Evolutionary conservation across 2,329 filamentous ascomycete genomes (phyloP).

Genomic region (Corynespora cassiicola): DNA sequence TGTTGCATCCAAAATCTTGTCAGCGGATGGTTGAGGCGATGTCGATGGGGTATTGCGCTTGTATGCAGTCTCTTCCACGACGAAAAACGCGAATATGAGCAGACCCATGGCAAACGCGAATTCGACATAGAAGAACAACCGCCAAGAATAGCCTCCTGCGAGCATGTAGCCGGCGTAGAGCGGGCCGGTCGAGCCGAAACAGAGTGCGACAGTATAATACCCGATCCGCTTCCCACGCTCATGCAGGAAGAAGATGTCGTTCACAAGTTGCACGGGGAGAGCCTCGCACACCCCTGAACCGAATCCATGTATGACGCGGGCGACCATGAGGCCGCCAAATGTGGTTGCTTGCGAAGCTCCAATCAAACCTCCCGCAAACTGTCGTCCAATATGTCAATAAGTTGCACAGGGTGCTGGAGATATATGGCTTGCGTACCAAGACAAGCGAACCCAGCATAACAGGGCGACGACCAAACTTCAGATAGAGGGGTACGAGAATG

Average conservation of each 20-base stretch:
- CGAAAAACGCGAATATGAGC: constrained; percentile 58
- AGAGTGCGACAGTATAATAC: constrained; percentile 66
- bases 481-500: constrained; percentile 63
- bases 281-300: constrained; percentile 55
- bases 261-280: constrained; percentile 55
- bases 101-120: constrained; percentile 59
- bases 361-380: constrained; percentile 51
- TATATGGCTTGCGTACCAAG: constrained; percentile 29
- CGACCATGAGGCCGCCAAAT: constrained; percentile 51
- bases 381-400: constrained; percentile 2
- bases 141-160: constrained; percentile 63
- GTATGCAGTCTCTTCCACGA: constrained; percentile 68
- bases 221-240: constrained; percentile 60
- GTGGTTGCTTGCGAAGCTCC: constrained; percentile 49
- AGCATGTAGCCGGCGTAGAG: constrained; percentile 69
- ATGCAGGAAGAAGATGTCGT: constrained; percentile 57
- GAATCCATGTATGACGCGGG: constrained; percentile 51
- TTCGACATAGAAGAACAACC: constrained; percentile 67
- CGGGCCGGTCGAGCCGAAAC: constrained; percentile 62
- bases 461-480: constrained; percentile 57
- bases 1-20: constrained; percentile 21
- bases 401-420: neutral
- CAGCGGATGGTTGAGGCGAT: constrained; percentile 9
- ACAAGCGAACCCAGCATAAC: constrained; percentile 52
- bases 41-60: constrained; percentile 17